Evolutionary conservation across 495 filamentous ascomycete genomes (phyloP).

Genomic region (Lophiostoma macrostomum): DNA sequence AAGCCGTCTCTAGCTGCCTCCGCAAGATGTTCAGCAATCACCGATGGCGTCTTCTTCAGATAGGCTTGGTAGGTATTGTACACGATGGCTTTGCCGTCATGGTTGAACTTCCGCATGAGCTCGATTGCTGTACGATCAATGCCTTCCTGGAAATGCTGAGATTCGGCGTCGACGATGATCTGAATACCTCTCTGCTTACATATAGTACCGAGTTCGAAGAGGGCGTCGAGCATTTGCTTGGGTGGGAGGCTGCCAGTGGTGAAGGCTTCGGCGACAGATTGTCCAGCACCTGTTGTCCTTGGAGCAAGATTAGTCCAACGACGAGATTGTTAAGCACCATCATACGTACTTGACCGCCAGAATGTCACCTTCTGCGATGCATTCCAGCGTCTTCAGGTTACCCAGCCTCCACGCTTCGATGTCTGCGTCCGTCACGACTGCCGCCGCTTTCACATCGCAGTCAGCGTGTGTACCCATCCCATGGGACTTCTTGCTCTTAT

Average conservation of each 20-base stretch:
- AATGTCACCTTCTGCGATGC: slow-evolving; percentile 72
- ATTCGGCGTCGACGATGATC: slow-evolving; percentile 39
- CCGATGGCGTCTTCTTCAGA: slow-evolving; percentile 41
- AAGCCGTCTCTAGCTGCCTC: slow-evolving; percentile 39
- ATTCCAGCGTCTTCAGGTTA: slow-evolving; percentile 69
- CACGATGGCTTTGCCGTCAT: slow-evolving; percentile 31
- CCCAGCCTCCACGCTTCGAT: slow-evolving; percentile 69
- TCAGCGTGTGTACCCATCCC: slow-evolving; percentile 8
- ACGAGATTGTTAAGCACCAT: neutral
- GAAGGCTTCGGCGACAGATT: slow-evolving; percentile 38
- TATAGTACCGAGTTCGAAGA: slow-evolving; percentile 39
- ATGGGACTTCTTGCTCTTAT: slow-evolving; percentile 46
- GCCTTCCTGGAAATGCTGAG: slow-evolving; percentile 41
- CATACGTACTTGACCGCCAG: slow-evolving; percentile 71
- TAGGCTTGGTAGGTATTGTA: slow-evolving; percentile 49
- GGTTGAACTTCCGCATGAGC: slow-evolving; percentile 45
- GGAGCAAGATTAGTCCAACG: neutral
- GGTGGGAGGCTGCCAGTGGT: slow-evolving; percentile 33
- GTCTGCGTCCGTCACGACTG: slow-evolving; percentile 50
- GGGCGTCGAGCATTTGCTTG: slow-evolving; percentile 36
- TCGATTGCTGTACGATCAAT: slow-evolving; percentile 44
- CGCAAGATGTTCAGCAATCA: slow-evolving; percentile 39
- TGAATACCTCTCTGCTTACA: neutral
- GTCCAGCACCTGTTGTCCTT: slow-evolving; percentile 42
- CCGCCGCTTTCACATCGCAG: too few relatives aligned